A percentile compares a stretch with the other conserved stretches of the same genome.
phyloP scores from a whole-genome alignment of 345 rosid species.

The Lumnitzera littorea region DNA sequence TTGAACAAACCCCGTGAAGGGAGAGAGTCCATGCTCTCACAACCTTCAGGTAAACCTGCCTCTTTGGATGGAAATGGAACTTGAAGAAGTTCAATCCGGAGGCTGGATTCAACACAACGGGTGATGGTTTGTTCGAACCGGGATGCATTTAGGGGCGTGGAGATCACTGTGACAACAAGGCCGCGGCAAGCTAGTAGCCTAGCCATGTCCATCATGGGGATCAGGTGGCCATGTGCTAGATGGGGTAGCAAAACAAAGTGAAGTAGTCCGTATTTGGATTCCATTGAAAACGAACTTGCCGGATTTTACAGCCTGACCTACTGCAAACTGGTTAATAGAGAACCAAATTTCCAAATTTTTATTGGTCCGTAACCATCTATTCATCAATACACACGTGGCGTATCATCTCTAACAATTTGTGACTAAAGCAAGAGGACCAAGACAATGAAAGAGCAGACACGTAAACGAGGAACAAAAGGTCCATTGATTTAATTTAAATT shows the following conservation, averaged over 20 bases:
- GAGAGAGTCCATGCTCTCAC: constrained; percentile 30
- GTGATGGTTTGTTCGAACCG: constrained; percentile 3
- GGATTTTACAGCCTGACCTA: too few relatives aligned
- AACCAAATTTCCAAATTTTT: too few relatives aligned
- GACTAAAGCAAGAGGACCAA: too few relatives aligned
- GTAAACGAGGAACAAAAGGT: background rate
- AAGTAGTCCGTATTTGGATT: constrained; percentile 6
- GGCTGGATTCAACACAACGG: constrained; percentile 13
- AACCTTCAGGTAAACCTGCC: constrained; percentile 27
- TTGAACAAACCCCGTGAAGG: constrained; percentile 5
- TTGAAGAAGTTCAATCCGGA: constrained; percentile 11
- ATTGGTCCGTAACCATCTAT: too few relatives aligned
- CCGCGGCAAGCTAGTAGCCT: constrained; percentile 30
- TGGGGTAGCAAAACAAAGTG: constrained; percentile 40
- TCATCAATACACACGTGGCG: too few relatives aligned
- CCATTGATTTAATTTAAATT: background rate
- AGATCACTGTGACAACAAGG: constrained; percentile 23
- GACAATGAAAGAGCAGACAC: too few relatives aligned
- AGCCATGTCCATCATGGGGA: constrained; percentile 40
- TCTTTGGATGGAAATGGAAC: constrained; percentile 20
- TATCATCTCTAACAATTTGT: too few relatives aligned
- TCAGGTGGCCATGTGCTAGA: constrained; percentile 40
- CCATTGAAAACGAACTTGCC: background rate
- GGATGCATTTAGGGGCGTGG: constrained; percentile 27
- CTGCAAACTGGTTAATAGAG: too few relatives aligned